Evolutionary conservation across 225 moss, liverwort and hornwort species (phyloP), one percentile per base, ranked within the genome.

Genomic region (Lunularia cruciata): DNA sequence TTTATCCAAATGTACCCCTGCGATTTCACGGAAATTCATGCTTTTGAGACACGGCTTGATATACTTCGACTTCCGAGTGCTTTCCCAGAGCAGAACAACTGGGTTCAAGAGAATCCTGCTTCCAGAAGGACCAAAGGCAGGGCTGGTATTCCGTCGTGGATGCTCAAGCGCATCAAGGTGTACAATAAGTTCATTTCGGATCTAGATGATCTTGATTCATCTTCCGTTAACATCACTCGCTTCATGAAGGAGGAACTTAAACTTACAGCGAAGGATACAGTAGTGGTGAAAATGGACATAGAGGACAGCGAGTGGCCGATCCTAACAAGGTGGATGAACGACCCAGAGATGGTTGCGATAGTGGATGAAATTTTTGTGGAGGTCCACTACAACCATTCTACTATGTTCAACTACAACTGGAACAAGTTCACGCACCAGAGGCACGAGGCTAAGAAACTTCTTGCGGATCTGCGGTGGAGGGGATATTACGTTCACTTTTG

Each of bases 271-370:
- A 47, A 73, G 0, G 95, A 95, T 51, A 49, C 92, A 0, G 84
- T 92, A 35, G 81, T 95, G 38, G 88, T 95, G 73, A 95, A 95
- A 72, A 90, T 95, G 95, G 95, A 95, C 67, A 92, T 92, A 22
- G 95, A 88, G 73, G 92, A 81, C 32, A 86, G 86, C 23, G 95
- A 95, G 73, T 95, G 95, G 95, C 75, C 76, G 18, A 86, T 95
- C 36, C 59, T 95, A 64, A 78, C 18, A 6, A 67, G 83, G 8
- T 95, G 95, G 92, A 64, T 74, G 54, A 45, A 76, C 15, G 92
- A 95, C 63, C 69, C 84, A 2, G 85, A 87, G 15, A 92, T 95
- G 92, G 83, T 72, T 2, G 60, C 25, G 18, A 95, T 95, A 20
- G 79, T 95, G 7, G 95, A 95, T 42, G 95, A 95, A 74, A 61